These are phyloP conservation scores for Pseudogymnoascus pannorum DNA, from an alignment of 2,329 filamentous ascomycete genomes.

Conservation along the genomic window DNA sequence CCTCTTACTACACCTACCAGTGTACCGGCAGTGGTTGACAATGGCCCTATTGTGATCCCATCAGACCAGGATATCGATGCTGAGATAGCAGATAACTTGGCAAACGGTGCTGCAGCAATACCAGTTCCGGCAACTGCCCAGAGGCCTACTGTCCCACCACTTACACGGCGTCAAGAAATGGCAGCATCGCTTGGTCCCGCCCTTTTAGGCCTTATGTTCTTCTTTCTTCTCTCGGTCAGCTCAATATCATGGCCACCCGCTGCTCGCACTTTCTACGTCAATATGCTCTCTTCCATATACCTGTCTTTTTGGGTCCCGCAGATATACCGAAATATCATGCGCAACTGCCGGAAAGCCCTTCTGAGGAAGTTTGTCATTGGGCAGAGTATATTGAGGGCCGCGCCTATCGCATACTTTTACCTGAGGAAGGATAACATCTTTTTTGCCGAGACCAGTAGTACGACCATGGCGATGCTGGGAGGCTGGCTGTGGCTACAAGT, in stretches of 20 bases:
- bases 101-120: conserved; percentile 23
- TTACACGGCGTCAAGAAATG: conserved; percentile 32
- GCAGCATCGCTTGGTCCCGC: conserved; percentile 49
- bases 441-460: conserved; percentile 63
- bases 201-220: conserved; percentile 45
- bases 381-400: conserved; percentile 68
- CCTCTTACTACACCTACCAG: conserved; percentile 10
- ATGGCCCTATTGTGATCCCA: conserved; percentile 49
- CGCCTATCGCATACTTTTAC: conserved; percentile 84
- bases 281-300: conserved; percentile 64
- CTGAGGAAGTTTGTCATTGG: conserved; percentile 85
- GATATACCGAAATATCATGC: conserved; percentile 80
- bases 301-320: conserved; percentile 90
- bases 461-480: conserved; percentile 55
- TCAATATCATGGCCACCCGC: conserved; percentile 53
- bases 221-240: conserved; percentile 52
- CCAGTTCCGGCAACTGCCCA: conserved; percentile 23
- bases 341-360: conserved; percentile 87
- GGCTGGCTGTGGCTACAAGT: conserved; percentile 87
- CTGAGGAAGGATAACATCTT: conserved; percentile 70
- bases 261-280: conserved; percentile 49
- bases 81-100: conserved; percentile 42
- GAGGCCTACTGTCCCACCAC: conserved; percentile 18
- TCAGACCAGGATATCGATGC: conserved; percentile 58
- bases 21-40: conserved; percentile 15